A percentile compares a stretch with the other conserved stretches of the same genome.
phyloP scores from a whole-genome alignment of 306 rosid genomes.

The Hippophae gyantsensis region DNA sequence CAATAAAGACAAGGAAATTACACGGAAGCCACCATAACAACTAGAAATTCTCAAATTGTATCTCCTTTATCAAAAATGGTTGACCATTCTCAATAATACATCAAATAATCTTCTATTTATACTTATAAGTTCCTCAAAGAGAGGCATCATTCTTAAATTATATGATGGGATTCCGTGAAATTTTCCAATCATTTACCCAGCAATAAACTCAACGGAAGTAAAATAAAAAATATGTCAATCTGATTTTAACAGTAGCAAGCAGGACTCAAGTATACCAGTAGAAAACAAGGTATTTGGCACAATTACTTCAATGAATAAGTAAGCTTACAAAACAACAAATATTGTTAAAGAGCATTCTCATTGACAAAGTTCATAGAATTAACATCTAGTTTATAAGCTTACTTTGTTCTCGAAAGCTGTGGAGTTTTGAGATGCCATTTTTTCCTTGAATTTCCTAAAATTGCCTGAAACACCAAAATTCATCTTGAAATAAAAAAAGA shows the following conservation, averaged over 20 bases:
- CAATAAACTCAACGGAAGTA: background rate
- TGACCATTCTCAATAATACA: no score
- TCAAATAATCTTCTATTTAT: no score
- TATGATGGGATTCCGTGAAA: no score
- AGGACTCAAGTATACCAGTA: background rate
- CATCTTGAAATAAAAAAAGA: conserved; percentile 2
- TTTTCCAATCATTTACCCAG: no score
- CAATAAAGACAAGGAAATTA: conserved; percentile 10
- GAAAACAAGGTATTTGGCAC: conserved; percentile 1
- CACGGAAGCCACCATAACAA: background rate
- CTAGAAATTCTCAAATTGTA: no score
- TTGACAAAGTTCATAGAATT: conserved; percentile 1
- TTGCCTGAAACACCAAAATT: conserved; percentile 42
- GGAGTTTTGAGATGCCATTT: conserved; percentile 44
- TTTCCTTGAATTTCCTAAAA: conserved; percentile 69
- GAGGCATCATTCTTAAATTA: background rate
- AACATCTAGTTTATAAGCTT: conserved; percentile 14
- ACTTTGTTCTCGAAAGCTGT: conserved; percentile 55
- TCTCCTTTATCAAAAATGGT: no score
- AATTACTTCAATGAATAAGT: background rate
- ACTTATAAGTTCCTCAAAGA: conserved; percentile 1
- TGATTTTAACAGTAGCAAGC: background rate
- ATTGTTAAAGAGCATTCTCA: conserved; percentile 2
- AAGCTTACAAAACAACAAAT: background rate
- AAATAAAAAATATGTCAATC: background rate